Percentiles rank a stretch among this genome's conserved stretches.
phyloP scores from a whole-genome alignment of 192 early-diverging fungal species.

The Pecoramyces ruminantium region DNA sequence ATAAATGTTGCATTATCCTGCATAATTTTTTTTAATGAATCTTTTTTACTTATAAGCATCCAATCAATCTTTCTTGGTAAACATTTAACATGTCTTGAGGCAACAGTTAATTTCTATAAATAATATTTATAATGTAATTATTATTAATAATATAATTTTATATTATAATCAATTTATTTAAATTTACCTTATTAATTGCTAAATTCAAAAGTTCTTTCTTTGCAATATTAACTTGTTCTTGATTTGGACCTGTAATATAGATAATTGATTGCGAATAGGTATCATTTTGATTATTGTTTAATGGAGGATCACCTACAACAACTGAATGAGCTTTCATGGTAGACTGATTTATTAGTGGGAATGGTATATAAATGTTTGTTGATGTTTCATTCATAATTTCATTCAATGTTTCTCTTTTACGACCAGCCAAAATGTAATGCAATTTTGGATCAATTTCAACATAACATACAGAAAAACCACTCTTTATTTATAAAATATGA shows the following conservation, averaged over 20 bases:
- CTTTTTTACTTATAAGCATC: constrained; percentile 44
- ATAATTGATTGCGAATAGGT: constrained; percentile 9
- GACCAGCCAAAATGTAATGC: constrained; percentile 55
- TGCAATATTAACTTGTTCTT: constrained; percentile 25
- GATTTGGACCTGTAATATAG: constrained; percentile 47
- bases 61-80: constrained; percentile 64
- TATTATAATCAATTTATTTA: too few relatives aligned
- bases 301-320: constrained; percentile 3
- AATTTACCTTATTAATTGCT: constrained; percentile 10
- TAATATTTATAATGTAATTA: constrained; percentile 4
- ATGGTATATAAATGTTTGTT: constrained; percentile 60
- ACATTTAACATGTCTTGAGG: constrained; percentile 23
- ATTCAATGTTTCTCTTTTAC: constrained; percentile 35
- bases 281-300: constrained; percentile 18
- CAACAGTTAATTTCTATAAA: constrained; percentile 5
- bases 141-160: too few relatives aligned
- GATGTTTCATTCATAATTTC: constrained; percentile 47
- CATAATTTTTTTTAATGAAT: constrained; percentile 51
- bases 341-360: constrained; percentile 24
- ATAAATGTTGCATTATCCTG: constrained; percentile 55
- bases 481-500: constrained; percentile 8
- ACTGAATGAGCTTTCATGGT: constrained; percentile 6
- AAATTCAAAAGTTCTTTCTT: constrained; percentile 17
- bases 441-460: constrained; percentile 23
- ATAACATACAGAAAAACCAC: constrained; percentile 16